These are phyloP conservation scores for Beta corolliflora DNA, from an alignment of 179 eudicot genomes.

Conservation along the genomic window DNA sequence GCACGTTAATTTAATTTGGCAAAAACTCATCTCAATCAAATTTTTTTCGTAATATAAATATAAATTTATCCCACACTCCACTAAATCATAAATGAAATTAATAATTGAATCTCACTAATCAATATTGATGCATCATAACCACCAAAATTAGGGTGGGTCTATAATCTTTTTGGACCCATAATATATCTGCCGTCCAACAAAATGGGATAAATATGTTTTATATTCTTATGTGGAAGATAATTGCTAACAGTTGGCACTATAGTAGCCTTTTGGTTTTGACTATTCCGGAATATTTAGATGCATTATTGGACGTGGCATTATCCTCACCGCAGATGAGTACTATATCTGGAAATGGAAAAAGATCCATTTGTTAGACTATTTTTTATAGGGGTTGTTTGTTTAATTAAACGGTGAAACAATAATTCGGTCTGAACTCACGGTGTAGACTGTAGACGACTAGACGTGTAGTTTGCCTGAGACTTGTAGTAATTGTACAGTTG, in stretches of 20 bases:
- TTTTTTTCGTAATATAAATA: too few species aligned
- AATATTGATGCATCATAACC: not conserved
- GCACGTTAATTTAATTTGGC: too few species aligned
- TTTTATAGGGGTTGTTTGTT: not conserved
- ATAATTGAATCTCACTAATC: too few species aligned
- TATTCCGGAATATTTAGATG: not conserved
- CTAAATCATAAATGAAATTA: too few species aligned
- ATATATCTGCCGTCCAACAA: not conserved
- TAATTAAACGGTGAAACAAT: not conserved
- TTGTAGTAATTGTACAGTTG: slow-evolving; percentile 6
- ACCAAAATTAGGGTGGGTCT: not conserved
- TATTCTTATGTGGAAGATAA: not conserved
- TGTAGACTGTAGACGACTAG: not conserved
- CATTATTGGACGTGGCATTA: slow-evolving; percentile 12
- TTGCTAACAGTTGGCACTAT: not conserved
- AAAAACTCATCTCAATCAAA: too few species aligned
- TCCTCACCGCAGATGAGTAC: slow-evolving; percentile 17
- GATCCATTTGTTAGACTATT: slow-evolving; percentile 1
- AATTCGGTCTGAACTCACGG: not conserved
- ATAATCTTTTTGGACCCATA: not conserved
- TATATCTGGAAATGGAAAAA: not conserved
- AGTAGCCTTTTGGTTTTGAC: not conserved
- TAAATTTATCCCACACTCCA: too few species aligned
- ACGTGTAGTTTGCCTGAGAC: not conserved
- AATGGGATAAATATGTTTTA: not conserved